phyloP scores from a whole-genome alignment of 2,329 filamentous ascomycete genomes.

The Fusarium equiseti region DNA sequence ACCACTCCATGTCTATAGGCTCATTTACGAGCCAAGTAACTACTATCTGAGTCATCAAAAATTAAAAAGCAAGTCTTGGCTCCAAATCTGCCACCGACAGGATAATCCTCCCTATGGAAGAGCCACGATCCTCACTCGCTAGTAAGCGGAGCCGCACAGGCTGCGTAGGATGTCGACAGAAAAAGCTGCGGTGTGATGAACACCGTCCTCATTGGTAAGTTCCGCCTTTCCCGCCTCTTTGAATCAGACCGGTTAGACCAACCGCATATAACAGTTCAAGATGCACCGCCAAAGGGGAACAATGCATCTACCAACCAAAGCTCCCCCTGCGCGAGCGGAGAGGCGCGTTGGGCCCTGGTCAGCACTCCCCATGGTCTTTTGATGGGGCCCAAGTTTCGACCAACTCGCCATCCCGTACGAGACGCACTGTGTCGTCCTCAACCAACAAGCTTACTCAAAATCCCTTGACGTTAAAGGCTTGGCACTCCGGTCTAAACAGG shows the following conservation, averaged over 20 bases:
- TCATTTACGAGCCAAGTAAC: not conserved
- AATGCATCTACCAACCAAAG: not conserved
- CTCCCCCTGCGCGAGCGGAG: not conserved
- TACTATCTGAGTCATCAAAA: not conserved
- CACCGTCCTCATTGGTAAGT: not conserved
- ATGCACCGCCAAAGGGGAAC: not conserved
- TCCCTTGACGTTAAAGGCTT: not conserved
- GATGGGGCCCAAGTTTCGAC: not conserved
- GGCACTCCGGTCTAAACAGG: fast-evolving
- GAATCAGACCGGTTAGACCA: not conserved
- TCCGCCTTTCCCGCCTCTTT: no score
- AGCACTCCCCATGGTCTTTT: not conserved
- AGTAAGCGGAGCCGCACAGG: not conserved
- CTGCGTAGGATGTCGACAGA: not conserved
- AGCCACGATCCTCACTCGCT: not conserved
- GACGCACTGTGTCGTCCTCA: not conserved
- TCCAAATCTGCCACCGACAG: not conserved
- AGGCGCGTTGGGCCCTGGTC: not conserved
- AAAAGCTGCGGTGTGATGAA: not conserved
- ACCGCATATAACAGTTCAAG: not conserved
- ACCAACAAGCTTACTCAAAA: not conserved
- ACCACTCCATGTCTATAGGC: not conserved
- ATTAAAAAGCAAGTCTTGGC: not conserved
- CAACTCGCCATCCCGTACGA: not conserved
- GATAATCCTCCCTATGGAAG: not conserved